phyloP scores from a whole-genome alignment of 805 yeast species.

The Candida germanica region DNA sequence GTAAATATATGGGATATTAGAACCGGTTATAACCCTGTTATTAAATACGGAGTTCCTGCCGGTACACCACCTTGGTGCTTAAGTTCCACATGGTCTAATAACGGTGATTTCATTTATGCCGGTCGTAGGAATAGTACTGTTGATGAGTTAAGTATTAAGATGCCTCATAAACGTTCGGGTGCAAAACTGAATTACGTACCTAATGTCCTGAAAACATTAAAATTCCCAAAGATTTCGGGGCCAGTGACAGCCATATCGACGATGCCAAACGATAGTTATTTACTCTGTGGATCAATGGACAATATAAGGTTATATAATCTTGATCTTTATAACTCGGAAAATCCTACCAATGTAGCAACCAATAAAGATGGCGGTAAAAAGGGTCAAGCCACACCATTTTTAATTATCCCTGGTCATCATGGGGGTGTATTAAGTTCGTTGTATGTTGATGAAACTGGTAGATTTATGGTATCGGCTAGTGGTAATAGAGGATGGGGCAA shows the following conservation, averaged over 20 bases:
- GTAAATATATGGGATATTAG: conserved; percentile 83
- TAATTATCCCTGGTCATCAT: conserved; percentile 93
- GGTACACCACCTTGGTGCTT: conserved; percentile 93
- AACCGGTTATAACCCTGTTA: conserved; percentile 30
- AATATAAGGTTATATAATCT: conserved; percentile 86
- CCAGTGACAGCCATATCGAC: conserved; percentile 80
- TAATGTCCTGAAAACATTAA: conserved; percentile 54
- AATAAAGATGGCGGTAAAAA: conserved; percentile 24
- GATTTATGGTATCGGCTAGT: conserved; percentile 85
- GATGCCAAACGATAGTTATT: conserved; percentile 74
- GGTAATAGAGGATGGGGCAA: conserved; percentile 95
- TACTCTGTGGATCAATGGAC: conserved; percentile 87
- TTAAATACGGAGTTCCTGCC: conserved; percentile 53
- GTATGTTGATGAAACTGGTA: conserved; percentile 79
- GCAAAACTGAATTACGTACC: conserved; percentile 24
- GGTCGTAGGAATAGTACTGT: conserved; percentile 90
- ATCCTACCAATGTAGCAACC: conserved; percentile 15
- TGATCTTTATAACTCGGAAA: conserved; percentile 37
- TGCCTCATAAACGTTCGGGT: conserved; percentile 43
- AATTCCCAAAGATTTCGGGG: conserved; percentile 85
- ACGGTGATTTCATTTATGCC: conserved; percentile 74
- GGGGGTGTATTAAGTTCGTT: conserved; percentile 84
- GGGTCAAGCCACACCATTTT: conserved; percentile 65
- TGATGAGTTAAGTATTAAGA: conserved; percentile 67
- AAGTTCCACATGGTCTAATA: conserved; percentile 81